Conservation (phyloP, 306 rosid species). For the Alnus glutinosa region DNA sequence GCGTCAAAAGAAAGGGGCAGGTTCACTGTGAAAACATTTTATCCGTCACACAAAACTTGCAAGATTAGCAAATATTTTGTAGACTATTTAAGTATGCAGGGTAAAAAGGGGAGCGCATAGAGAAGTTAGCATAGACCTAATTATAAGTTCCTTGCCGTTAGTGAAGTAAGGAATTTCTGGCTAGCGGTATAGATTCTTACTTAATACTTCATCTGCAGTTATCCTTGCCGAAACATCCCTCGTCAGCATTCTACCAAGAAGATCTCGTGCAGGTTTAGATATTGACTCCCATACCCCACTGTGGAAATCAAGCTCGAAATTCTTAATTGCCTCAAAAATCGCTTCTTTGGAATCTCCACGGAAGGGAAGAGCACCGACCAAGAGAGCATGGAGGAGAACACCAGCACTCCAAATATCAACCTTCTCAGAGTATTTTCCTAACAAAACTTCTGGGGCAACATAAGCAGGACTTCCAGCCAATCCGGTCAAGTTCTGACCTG, state of each 20-base stretch:
- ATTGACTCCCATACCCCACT: slow-evolving; percentile 72
- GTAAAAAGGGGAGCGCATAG: slow-evolving; percentile 11
- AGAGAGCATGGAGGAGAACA: slow-evolving; percentile 85
- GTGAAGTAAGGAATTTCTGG: no score
- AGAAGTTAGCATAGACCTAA: slow-evolving; percentile 11
- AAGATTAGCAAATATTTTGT: background rate
- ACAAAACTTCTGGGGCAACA: slow-evolving; percentile 95
- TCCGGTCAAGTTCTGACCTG: slow-evolving; percentile 95
- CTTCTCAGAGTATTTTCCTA: slow-evolving; percentile 79
- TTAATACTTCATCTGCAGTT: slow-evolving; percentile 91
- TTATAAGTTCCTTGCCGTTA: slow-evolving; percentile 4
- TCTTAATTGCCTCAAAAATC: slow-evolving; percentile 91
- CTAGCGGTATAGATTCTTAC: slow-evolving; percentile 45
- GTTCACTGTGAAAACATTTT: background rate
- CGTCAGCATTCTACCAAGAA: slow-evolving; percentile 87
- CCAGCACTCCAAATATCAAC: slow-evolving; percentile 99
- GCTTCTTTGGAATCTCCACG: slow-evolving; percentile 86
- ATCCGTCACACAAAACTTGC: background rate
- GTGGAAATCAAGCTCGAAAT: slow-evolving; percentile 71
- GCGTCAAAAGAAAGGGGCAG: background rate
- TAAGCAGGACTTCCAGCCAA: slow-evolving; percentile 99
- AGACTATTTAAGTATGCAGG: background rate
- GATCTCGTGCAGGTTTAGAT: slow-evolving; percentile 92
- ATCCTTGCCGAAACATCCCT: slow-evolving; percentile 86
- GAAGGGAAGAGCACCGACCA: slow-evolving; percentile 86